Percentiles rank a stretch among this genome's conserved stretches.
Evolutionary conservation across 306 rosid genomes (phyloP).

Genomic region (Quercus dentata): DNA sequence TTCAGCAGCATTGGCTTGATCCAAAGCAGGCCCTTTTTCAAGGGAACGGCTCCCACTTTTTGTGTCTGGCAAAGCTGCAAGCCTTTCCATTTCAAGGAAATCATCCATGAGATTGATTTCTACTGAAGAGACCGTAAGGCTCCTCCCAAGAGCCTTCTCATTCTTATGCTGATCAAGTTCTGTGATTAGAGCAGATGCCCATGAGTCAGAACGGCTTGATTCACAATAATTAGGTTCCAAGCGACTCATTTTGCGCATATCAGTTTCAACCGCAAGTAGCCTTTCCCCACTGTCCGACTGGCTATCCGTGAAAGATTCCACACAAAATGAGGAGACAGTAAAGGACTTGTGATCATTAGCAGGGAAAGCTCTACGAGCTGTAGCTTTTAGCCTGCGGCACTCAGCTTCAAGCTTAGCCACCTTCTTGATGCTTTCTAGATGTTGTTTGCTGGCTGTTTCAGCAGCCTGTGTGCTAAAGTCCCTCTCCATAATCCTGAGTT

Average conservation of each 20-base stretch:
- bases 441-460: conserved; percentile 76
- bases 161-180: conserved; percentile 40
- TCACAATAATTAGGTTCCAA: conserved; percentile 38
- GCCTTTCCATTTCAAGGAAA: conserved; percentile 87
- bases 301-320: conserved; percentile 57
- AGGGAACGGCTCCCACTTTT: conserved; percentile 30
- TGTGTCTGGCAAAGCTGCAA: conserved; percentile 54
- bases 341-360: conserved; percentile 35
- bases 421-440: conserved; percentile 61
- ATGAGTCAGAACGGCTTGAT: conserved; percentile 36
- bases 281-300: conserved; percentile 60
- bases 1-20: conserved; percentile 26
- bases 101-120: conserved; percentile 89
- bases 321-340: conserved; percentile 43
- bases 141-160: conserved; percentile 27
- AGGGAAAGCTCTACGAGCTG: conserved; percentile 39
- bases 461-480: conserved; percentile 75
- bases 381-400: conserved; percentile 57
- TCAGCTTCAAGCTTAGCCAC: conserved; percentile 78
- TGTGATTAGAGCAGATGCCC: conserved; percentile 30
- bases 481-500: conserved; percentile 54
- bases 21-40: conserved; percentile 26
- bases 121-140: conserved; percentile 35
- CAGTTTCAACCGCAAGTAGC: conserved; percentile 37
- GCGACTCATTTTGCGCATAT: conserved; percentile 26